Conservation (phyloP, 352 stramenopile species). For the Globisporangium rhizosaccharum region DNA sequence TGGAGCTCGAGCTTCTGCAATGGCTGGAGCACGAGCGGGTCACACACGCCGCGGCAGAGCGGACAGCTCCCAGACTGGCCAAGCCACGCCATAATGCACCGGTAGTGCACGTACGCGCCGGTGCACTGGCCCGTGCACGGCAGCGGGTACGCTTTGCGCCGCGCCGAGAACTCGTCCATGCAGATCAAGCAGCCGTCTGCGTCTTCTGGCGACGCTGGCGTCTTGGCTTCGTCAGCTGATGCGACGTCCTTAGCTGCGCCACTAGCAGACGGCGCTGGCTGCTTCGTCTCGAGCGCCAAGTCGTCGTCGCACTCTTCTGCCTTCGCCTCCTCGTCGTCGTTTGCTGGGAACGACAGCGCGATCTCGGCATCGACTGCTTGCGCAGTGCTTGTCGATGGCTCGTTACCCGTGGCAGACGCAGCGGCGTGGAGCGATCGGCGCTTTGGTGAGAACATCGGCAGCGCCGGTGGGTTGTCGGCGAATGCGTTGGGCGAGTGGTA, state of each 20-base stretch:
- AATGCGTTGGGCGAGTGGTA: conserved; percentile 58
- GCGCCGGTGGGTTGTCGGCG: conserved; percentile 24
- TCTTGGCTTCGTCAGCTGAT: conserved; percentile 4
- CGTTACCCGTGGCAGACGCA: not conserved
- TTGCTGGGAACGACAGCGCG: conserved; percentile 22
- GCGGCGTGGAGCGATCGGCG: conserved; percentile 25
- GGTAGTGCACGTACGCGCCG: conserved; percentile 78
- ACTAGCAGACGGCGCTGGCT: conserved; percentile 1
- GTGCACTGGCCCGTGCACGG: conserved; percentile 76
- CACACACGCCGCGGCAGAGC: conserved; percentile 72
- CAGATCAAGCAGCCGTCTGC: conserved; percentile 74
- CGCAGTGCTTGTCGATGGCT: not conserved
- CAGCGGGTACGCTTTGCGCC: conserved; percentile 80
- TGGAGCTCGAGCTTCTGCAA: conserved; percentile 78
- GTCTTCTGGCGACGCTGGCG: conserved; percentile 13
- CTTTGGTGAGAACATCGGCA: conserved; percentile 59
- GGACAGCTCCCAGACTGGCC: conserved; percentile 80
- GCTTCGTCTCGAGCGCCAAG: conserved; percentile 9
- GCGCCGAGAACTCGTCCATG: conserved; percentile 86
- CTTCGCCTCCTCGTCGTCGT: conserved; percentile 30
- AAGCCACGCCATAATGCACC: conserved; percentile 87
- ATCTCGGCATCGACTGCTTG: conserved; percentile 20
- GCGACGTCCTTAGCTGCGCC: conserved; percentile 7
- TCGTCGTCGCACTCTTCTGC: conserved; percentile 26
- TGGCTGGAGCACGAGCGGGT: conserved; percentile 76